Evolutionary conservation across 176 grass and related monocot genomes (phyloP), one percentile per base, ranked within the genome.

Genomic region (Puya raimondii): DNA sequence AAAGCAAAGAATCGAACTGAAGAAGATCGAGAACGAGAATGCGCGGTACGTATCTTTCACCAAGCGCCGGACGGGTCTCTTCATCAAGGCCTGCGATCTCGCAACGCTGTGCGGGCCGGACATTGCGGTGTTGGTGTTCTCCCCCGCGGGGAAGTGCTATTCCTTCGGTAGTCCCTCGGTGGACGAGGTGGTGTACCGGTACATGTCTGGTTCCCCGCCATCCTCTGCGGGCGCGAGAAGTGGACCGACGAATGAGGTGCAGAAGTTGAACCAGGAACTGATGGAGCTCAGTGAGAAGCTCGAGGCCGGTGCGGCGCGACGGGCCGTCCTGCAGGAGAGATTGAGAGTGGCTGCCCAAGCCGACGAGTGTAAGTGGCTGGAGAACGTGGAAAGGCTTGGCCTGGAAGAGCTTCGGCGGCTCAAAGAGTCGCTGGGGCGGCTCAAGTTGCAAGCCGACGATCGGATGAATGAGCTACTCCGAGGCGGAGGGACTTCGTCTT

Each of bases 1-100:
- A 12, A 66, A 48, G n/a, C 64, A 66, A 66, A 66, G 13, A 29
- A 66, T 66, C 27, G 64, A 66, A 29, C 9, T 66, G 3, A 48
- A 29, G 27, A 48, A 15, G 64, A 66, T 66, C 14, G 27, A 66
- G 64, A 66, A 18, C 27, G 27, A 66, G 12, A 29, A 48, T 2
- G 64, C 27, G 13, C 27, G 64, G 5, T 42, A 66, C 11, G 47
- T 47, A 9, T 66, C 13, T 9, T 66, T 48, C 25, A 15, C 64
- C 22, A 66, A 66, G 15, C 23, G 64, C 11, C 23, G 64, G 13
- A 42, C 25, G 7, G 64, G 64, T 13, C 27, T 66, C 64, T 66
- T 66, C 12, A 27, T 13, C 22, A 66, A 66, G 64, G 64, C 64
- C 11, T 33, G 64, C 15, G 64, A 66, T 14, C 64, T 66, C 13